Conservation (phyloP, 257 asterid species). For the Catharanthus roseus region DNA sequence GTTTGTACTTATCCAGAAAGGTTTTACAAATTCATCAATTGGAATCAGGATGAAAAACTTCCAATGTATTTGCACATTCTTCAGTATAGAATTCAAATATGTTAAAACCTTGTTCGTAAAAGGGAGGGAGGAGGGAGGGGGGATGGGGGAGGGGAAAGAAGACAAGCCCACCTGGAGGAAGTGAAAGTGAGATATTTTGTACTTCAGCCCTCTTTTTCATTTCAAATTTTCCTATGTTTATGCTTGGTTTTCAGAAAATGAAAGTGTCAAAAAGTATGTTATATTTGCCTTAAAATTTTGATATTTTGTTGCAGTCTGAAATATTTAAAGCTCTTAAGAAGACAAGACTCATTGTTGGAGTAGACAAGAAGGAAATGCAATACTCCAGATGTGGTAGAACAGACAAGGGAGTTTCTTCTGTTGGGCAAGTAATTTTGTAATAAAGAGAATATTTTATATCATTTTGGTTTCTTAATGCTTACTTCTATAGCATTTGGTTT, state of each 20-base stretch:
- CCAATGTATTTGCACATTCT: not conserved
- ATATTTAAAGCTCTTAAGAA: constrained; percentile 73
- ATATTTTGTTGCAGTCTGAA: constrained; percentile 62
- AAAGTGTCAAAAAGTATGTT: not conserved
- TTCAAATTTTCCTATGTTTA: not conserved
- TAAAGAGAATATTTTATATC: constrained; percentile 1
- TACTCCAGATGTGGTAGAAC: constrained; percentile 98
- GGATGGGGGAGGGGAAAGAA: not conserved
- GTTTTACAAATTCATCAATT: not conserved
- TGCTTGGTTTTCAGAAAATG: not conserved
- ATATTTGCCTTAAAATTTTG: constrained; percentile 7
- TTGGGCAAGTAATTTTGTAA: constrained; percentile 71
- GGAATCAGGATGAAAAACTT: not conserved
- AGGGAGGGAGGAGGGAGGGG: not conserved
- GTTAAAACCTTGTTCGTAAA: not conserved
- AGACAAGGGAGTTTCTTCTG: constrained; percentile 97
- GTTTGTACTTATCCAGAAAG: not conserved
- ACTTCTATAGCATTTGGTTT: not conserved
- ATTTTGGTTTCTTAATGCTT: not conserved
- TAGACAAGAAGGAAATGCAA: constrained; percentile 65
- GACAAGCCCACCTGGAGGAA: not conserved
- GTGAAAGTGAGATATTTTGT: constrained; percentile 1
- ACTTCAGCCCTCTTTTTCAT: not conserved
- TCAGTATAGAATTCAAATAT: not conserved
- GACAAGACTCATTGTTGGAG: constrained; percentile 69